Conservation (phyloP, 345 rosid species). For the Euphorbia tirucalli region DNA sequence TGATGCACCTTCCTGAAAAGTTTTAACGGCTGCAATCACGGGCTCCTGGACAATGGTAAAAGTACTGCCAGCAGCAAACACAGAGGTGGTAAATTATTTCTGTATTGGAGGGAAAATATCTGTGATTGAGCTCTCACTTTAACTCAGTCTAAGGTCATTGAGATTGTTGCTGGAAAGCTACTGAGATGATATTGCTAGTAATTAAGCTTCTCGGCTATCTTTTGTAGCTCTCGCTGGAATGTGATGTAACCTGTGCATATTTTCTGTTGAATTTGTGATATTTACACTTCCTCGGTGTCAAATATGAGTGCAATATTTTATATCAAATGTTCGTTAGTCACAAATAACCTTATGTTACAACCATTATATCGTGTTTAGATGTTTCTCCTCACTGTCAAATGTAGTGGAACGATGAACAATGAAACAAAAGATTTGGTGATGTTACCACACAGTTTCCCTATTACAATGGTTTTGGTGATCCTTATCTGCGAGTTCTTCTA, state of each 20-base stretch:
- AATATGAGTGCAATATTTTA: background rate
- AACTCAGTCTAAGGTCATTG: conserved; percentile 24
- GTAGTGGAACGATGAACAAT: background rate
- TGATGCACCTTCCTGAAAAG: conserved; percentile 3
- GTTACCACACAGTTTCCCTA: background rate
- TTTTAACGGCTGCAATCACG: background rate
- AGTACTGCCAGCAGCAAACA: background rate
- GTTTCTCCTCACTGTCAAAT: background rate
- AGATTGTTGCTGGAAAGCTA: conserved; percentile 13
- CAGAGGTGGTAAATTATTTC: background rate
- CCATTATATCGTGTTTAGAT: background rate
- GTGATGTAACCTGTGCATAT: background rate
- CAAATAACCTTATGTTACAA: background rate
- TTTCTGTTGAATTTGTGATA: background rate
- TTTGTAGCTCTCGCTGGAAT: conserved; percentile 3
- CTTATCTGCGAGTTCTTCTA: too few species aligned
- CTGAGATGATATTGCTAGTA: conserved; percentile 9
- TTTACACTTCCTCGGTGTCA: conserved; percentile 1
- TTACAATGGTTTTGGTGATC: too few species aligned
- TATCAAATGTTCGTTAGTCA: background rate
- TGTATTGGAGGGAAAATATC: conserved; percentile 1
- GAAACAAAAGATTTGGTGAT: background rate
- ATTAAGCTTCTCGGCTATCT: conserved; percentile 19
- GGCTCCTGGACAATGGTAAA: background rate
- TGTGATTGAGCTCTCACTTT: conserved; percentile 16